Percentiles rank a stretch among this genome's conserved stretches.
Evolutionary conservation across 2,329 filamentous ascomycete species (phyloP).

Genomic region (Phoma sp.): DNA sequence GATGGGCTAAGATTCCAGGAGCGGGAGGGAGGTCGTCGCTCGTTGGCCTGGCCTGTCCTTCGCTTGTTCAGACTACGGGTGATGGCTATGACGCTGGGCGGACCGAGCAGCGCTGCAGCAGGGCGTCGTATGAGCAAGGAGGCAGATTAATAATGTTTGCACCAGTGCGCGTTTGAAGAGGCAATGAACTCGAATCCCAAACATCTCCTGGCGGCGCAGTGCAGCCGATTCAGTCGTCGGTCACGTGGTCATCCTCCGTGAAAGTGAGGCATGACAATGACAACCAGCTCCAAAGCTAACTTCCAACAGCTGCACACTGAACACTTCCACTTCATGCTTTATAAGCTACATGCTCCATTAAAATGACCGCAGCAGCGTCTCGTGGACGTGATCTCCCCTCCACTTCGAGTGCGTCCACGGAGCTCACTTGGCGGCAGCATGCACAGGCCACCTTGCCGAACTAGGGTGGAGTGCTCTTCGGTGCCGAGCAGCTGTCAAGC

Average conservation of each 20-base stretch:
- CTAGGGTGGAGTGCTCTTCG: constrained; percentile 14
- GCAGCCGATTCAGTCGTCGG: background rate
- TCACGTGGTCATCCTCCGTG: constrained; percentile 8
- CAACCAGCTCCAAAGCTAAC: no score
- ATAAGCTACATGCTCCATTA: no score
- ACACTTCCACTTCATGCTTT: no score
- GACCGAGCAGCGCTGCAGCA: constrained; percentile 1
- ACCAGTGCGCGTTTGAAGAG: background rate
- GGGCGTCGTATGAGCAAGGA: background rate
- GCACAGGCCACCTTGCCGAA: constrained; percentile 20
- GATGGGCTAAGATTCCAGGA: constrained; percentile 32
- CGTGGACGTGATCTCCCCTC: background rate
- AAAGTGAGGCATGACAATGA: constrained; percentile 5
- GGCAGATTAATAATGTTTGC: background rate
- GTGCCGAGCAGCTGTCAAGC: constrained; percentile 18
- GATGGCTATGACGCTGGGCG: constrained; percentile 11
- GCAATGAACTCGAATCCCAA: background rate
- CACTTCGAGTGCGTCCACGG: constrained; percentile 9
- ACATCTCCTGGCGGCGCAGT: constrained; percentile 1
- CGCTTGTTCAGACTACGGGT: constrained; percentile 9
- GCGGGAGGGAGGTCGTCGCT: constrained; percentile 28
- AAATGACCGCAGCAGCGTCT: background rate
- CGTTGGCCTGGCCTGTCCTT: constrained; percentile 31
- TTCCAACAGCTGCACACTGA: no score
- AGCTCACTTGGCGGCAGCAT: constrained; percentile 12